Percentiles rank a stretch among this genome's conserved stretches.
Evolutionary conservation across 1,139 yeast genomes (phyloP).

Genomic region (Yamadazyma aaseri): DNA sequence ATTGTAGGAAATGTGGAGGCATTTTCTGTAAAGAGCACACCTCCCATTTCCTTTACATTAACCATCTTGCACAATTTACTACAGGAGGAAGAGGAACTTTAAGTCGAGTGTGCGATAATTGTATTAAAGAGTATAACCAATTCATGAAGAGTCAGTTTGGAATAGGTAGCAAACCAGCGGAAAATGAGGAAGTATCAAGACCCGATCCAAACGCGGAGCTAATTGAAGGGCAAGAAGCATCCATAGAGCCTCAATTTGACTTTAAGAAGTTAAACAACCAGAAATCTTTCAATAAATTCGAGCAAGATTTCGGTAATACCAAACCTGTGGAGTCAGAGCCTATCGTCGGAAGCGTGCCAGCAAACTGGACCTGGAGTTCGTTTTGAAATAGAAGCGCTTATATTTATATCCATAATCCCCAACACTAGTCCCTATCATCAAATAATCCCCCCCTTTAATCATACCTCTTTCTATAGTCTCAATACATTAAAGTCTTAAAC

Average conservation of each 20-base stretch:
- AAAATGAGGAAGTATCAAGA: neutral
- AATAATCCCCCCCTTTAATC: too few species aligned
- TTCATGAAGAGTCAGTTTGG: slow-evolving; percentile 45
- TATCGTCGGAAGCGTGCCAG: slow-evolving; percentile 50
- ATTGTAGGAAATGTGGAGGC: slow-evolving; percentile 93
- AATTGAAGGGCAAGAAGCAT: neutral
- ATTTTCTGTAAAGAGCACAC: slow-evolving; percentile 77
- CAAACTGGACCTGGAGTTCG: slow-evolving; percentile 68
- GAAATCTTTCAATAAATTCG: slow-evolving; percentile 2
- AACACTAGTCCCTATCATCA: too few species aligned
- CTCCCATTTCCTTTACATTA: slow-evolving; percentile 56
- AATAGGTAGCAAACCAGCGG: slow-evolving; percentile 10
- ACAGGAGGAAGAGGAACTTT: slow-evolving; percentile 74
- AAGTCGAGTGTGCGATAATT: slow-evolving; percentile 75
- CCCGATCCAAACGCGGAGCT: neutral
- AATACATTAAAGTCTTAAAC: too few species aligned
- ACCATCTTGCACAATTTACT: slow-evolving; percentile 68
- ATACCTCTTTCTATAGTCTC: too few species aligned
- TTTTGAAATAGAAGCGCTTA: too few species aligned
- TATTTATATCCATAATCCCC: too few species aligned
- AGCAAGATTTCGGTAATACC: slow-evolving; percentile 2
- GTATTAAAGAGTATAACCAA: slow-evolving; percentile 69
- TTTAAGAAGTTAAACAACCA: slow-evolving; percentile 2
- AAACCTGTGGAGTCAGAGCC: slow-evolving; percentile 9
- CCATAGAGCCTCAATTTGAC: slow-evolving; percentile 2